A percentile compares a stretch with the other conserved stretches of the same genome.
phyloP scores from a whole-genome alignment of 768 basidiomycete species.

The Rubroboletus satanas region DNA sequence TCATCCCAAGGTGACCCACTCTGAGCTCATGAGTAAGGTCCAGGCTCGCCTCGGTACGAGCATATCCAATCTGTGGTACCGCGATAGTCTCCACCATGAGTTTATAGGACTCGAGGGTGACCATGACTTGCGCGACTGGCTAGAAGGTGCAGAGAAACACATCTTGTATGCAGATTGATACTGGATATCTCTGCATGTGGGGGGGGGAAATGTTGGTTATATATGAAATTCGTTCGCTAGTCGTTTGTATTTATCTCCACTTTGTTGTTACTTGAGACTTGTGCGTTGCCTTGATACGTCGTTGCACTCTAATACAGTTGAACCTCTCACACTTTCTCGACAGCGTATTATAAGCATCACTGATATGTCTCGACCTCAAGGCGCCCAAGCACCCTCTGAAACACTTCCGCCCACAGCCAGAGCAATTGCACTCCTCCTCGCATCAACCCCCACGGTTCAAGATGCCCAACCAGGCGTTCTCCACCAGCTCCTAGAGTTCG shows the following conservation, averaged over 20 bases:
- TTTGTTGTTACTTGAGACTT: slow-evolving; percentile 1
- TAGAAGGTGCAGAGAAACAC: slow-evolving; percentile 77
- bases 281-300: neutral
- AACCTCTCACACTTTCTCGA: neutral
- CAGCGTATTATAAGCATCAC: neutral
- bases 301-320: slow-evolving; percentile 12
- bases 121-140: slow-evolving; percentile 64
- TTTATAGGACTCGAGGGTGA: slow-evolving; percentile 64
- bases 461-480: slow-evolving; percentile 85
- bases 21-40: slow-evolving; percentile 89
- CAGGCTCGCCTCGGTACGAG: slow-evolving; percentile 79
- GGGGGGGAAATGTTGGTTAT: slow-evolving; percentile 22
- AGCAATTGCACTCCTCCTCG: slow-evolving; percentile 77
- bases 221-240: slow-evolving; percentile 22
- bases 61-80: slow-evolving; percentile 66
- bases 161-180: slow-evolving; percentile 73
- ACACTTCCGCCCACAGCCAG: slow-evolving; percentile 82
- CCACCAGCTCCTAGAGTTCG: slow-evolving; percentile 83
- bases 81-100: slow-evolving; percentile 63
- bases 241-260: slow-evolving; percentile 5
- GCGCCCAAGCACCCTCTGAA: slow-evolving; percentile 40
- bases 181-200: slow-evolving; percentile 4
- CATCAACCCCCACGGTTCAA: slow-evolving; percentile 79
- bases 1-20: slow-evolving; percentile 83
- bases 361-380: slow-evolving; percentile 40